Evolutionary conservation across 768 basidiomycete genomes (phyloP).

Genomic region (Serendipita sp.): DNA sequence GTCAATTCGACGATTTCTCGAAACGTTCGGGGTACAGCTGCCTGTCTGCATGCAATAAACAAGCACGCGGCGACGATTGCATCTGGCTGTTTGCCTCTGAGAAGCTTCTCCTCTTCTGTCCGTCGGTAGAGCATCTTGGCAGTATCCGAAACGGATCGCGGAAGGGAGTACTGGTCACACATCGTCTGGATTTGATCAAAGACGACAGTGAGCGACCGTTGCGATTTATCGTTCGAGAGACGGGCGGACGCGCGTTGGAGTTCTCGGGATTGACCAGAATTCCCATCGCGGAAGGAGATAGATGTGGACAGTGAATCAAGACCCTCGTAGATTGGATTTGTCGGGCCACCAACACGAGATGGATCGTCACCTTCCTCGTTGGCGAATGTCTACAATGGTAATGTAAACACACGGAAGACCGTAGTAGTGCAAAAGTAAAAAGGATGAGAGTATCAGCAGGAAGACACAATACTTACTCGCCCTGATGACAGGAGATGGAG

Average conservation of each 20-base stretch:
- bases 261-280: slow-evolving; percentile 79
- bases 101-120: slow-evolving; percentile 85
- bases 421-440: slow-evolving; percentile 4
- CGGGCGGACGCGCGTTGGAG: slow-evolving; percentile 85
- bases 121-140: slow-evolving; percentile 97
- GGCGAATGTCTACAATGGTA: slow-evolving; percentile 68
- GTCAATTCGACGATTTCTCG: slow-evolving; percentile 89
- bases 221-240: slow-evolving; percentile 52
- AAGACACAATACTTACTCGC: slow-evolving; percentile 16
- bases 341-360: slow-evolving; percentile 96
- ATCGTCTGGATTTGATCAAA: slow-evolving; percentile 84
- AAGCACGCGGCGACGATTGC: slow-evolving; percentile 96
- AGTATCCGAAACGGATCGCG: slow-evolving; percentile 86
- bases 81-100: slow-evolving; percentile 80
- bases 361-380: slow-evolving; percentile 99
- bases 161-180: slow-evolving; percentile 92
- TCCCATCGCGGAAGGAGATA: slow-evolving; percentile 90
- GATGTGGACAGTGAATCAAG: slow-evolving; percentile 89
- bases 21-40: slow-evolving; percentile 90
- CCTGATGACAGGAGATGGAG: slow-evolving; percentile 11
- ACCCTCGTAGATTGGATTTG: slow-evolving; percentile 84
- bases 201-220: slow-evolving; percentile 72
- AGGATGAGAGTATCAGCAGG: slow-evolving; percentile 10
- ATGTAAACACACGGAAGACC: slow-evolving; percentile 4
- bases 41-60: slow-evolving; percentile 92